Evolutionary conservation across 352 stramenopile genomes (phyloP).

Genomic region (Phytophthora agathidicida): DNA sequence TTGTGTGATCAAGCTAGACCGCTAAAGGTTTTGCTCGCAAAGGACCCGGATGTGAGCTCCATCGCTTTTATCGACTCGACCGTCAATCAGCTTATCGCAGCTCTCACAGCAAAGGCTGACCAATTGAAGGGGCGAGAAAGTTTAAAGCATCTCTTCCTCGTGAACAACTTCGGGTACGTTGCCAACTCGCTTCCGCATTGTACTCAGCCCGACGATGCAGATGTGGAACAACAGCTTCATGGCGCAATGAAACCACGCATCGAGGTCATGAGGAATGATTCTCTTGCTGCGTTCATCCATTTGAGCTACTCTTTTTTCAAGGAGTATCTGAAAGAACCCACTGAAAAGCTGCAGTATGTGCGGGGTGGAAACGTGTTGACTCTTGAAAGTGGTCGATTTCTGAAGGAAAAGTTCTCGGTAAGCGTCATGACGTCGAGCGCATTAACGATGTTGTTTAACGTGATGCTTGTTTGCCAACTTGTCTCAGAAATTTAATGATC

Average conservation of each 20-base stretch:
- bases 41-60: conserved; percentile 56
- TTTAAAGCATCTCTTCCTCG: conserved; percentile 89
- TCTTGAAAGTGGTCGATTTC: conserved; percentile 87
- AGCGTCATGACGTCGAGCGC: not conserved
- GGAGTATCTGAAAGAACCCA: conserved; percentile 75
- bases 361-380: conserved; percentile 86
- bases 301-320: conserved; percentile 77
- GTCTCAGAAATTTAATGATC: conserved; percentile 72
- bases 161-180: conserved; percentile 95
- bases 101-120: conserved; percentile 54
- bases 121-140: conserved; percentile 62
- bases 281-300: conserved; percentile 85
- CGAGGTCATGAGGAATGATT: conserved; percentile 84
- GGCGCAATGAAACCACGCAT: conserved; percentile 82
- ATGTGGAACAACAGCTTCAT: conserved; percentile 60
- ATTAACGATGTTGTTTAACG: conserved; percentile 2
- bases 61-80: conserved; percentile 66
- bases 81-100: conserved; percentile 72
- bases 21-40: conserved; percentile 59
- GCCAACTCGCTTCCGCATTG: conserved; percentile 77
- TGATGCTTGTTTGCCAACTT: not conserved
- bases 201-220: conserved; percentile 36
- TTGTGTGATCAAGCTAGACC: conserved; percentile 71
- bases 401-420: conserved; percentile 94
- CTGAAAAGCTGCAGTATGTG: conserved; percentile 87